Evolutionary conservation across 1,284 basidiomycete species (phyloP).

Genomic region (Fomitopsis schrenkii): DNA sequence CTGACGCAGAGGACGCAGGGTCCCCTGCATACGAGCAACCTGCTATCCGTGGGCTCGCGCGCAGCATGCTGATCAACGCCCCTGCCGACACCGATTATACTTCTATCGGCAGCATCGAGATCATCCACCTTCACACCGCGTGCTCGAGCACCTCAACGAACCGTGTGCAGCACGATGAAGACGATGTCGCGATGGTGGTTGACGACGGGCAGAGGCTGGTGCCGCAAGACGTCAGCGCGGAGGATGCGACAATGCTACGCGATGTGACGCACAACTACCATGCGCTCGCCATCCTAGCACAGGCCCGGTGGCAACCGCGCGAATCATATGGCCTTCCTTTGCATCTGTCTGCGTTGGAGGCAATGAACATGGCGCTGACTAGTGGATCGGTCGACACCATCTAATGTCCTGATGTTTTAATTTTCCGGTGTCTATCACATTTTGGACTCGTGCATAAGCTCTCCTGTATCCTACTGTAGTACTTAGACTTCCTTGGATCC

Average conservation of each 20-base stretch:
- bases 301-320: constrained; percentile 44
- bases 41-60: constrained; percentile 45
- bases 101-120: constrained; percentile 48
- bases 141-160: constrained; percentile 36
- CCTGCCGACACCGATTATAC: constrained; percentile 37
- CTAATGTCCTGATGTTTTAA: not conserved
- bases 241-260: constrained; percentile 37
- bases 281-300: constrained; percentile 59
- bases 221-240: constrained; percentile 7
- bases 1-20: constrained; percentile 30
- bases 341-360: constrained; percentile 64
- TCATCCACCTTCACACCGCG: constrained; percentile 54
- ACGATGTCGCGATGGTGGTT: constrained; percentile 12
- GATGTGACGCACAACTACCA: constrained; percentile 67
- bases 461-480: not conserved
- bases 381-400: not conserved
- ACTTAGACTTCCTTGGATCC: too few relatives aligned
- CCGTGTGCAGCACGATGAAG: not conserved
- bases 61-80: constrained; percentile 51
- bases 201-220: constrained; percentile 8
- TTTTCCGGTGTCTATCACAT: not conserved
- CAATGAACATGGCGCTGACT: constrained; percentile 43
- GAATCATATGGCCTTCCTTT: constrained; percentile 53
- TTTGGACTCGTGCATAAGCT: not conserved
- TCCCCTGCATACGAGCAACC: constrained; percentile 25